Evolutionary conservation across 2,329 filamentous ascomycete genomes (phyloP).

Genomic region (Fusarium sp.): DNA sequence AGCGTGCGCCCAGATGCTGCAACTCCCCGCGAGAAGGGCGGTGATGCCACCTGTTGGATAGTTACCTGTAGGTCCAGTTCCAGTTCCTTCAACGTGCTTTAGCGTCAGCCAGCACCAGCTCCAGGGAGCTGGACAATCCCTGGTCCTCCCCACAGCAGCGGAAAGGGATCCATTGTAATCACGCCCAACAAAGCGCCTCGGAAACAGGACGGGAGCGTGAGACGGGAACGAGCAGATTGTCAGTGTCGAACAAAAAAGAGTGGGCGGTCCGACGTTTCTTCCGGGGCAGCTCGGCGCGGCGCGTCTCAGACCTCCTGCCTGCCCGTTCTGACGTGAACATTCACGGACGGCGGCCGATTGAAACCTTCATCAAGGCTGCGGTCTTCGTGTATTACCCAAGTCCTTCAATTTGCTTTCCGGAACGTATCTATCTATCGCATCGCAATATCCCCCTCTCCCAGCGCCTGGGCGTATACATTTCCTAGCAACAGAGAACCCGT

Average conservation of each 20-base stretch:
- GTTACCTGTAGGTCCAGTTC: constrained; percentile 9
- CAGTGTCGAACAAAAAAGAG: neutral
- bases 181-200: neutral
- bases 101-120: constrained; percentile 21
- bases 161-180: neutral
- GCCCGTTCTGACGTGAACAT: constrained; percentile 8
- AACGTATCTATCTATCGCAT: neutral
- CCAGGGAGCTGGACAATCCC: constrained; percentile 25
- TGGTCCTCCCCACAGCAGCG: constrained; percentile 14
- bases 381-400: neutral
- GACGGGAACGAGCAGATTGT: neutral
- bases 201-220: neutral
- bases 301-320: neutral
- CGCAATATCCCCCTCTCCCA: neutral
- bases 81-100: constrained; percentile 11
- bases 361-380: constrained; percentile 13
- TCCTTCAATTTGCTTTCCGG: neutral
- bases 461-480: neutral
- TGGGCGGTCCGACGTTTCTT: constrained; percentile 18
- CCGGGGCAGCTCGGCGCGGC: constrained; percentile 10
- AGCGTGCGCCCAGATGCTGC: neutral
- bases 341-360: constrained; percentile 22
- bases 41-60: constrained; percentile 28
- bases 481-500: neutral
- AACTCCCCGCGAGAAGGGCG: constrained; percentile 1